Evolutionary conservation across 78 protist genomes (phyloP), one percentile per base, ranked within the genome.

Genomic region (Dictyostelium capitatum): DNA sequence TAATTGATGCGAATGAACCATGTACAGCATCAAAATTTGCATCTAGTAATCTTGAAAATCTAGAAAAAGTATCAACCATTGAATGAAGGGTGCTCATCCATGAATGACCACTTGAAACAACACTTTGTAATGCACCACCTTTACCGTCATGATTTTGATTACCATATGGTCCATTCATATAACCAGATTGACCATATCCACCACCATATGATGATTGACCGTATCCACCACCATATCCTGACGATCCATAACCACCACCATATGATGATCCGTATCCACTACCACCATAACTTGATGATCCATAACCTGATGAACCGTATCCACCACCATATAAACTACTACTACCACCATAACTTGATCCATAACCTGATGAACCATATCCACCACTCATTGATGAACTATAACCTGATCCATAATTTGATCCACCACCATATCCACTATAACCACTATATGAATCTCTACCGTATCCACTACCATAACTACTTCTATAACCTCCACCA

Each of bases 11-110:
- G 67, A 87, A 87, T 25, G 93, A 87, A 77, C 54, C 93, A 30
- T 80, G 93, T 50, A 87, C 93, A 30, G 93, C 93, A 87, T 87
- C 93, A 25, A 77, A 87, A 77, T 87, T 87, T 78, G 93, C 81
- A 87, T 77, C 17, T 28, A 79, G 46, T 73, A 46, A 73, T 73
- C 51, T 73, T 20, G 79, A 73, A 15, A 73, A 73, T 73, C 51
- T 46, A 17, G 56, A 73, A 30, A 73, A 73, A 15, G 56, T 73
- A 48, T 47, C 56, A 46, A 73, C 51, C 3, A 73, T 46, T 46
- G 79, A 73, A 37, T 47, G 79, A 43, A 46, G 50, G 9, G 51
- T 19, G 8, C n/a, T 30, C 79, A 37, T 37, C 79, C 79, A 73
- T 43, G 79, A 47, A n/a, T 37, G 79, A 73, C 59, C 79, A 67